Percentiles rank a stretch among this genome's conserved stretches.
These are phyloP conservation scores for Tylopilus sp. DNA, from an alignment of 768 basidiomycete genomes.

Conservation along the genomic window DNA sequence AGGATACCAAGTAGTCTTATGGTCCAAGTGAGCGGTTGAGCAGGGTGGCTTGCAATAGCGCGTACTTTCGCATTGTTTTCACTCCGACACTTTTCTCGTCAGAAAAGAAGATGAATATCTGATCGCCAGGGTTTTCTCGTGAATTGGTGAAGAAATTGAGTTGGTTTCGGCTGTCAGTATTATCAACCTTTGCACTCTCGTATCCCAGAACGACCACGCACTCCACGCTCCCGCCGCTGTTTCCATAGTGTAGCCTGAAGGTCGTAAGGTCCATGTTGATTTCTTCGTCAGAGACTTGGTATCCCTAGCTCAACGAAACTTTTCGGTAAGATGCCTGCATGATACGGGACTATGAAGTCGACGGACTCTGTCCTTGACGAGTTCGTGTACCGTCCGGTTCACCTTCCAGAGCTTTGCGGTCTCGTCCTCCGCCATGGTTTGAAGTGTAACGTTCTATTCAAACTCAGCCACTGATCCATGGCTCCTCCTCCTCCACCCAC, in stretches of 20 bases:
- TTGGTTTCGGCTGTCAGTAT: constrained; percentile 63
- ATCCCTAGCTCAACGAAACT: constrained; percentile 57
- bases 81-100: constrained; percentile 95
- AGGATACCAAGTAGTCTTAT: constrained; percentile 80
- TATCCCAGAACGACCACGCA: constrained; percentile 40
- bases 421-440: constrained; percentile 73
- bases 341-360: constrained; percentile 9
- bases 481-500: constrained; percentile 38
- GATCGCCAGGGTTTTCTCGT: constrained; percentile 59
- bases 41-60: not conserved
- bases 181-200: constrained; percentile 7
- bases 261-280: constrained; percentile 80
- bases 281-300: constrained; percentile 92
- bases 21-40: constrained; percentile 8
- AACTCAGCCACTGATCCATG: constrained; percentile 55
- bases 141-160: constrained; percentile 90
- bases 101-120: constrained; percentile 95
- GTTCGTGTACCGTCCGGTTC: constrained; percentile 93
- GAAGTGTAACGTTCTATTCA: constrained; percentile 37
- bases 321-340: constrained; percentile 16
- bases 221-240: constrained; percentile 78
- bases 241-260: constrained; percentile 74
- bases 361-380: constrained; percentile 87
- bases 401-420: constrained; percentile 93
- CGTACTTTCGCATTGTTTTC: constrained; percentile 96